Base-by-base conservation (phyloP, 2,329 filamentous ascomycete genomes). In the Gremmenia infestans region DNA sequence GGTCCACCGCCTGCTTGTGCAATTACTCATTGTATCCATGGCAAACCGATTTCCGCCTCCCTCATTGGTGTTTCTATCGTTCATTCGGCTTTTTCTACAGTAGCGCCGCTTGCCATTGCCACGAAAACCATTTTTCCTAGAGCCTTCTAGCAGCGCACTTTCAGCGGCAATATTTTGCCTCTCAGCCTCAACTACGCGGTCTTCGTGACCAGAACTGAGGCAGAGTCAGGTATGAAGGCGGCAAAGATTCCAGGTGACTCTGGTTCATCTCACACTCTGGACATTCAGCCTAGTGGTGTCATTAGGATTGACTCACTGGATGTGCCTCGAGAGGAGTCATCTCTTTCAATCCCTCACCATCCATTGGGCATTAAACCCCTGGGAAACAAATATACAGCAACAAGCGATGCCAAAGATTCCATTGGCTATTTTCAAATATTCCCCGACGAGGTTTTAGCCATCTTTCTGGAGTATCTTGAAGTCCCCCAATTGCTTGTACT, bases 321-420 rank as follows among this genome's bases (percentile, higher is more conserved):
- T 22, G 19, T 17, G 32, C 17, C 12, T 28, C 47, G 69, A 71
- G 76, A 77, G 68, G 73, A 78, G 62, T 69, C 68, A 64, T 48
- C 48, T 66, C 71, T 76, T 64, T 81, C 82, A 46, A 86, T 96
- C 52, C 87, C 88, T 50, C 77, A 79, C 40, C 93, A 97, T 76
- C 91, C 91, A 39, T 76, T 96, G 48, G 88, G 88, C 35, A 79
- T 97, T 61, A 94, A 91, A 69, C 93, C 94, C 1, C 81, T 88
- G 59, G 94, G 93, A 39, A 97, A 99, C 75, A 85, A 86, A 64
- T 86, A 80, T 81, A 83, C 84, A 19, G 77, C 82, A 12, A 77
- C 76, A 2, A 78, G 78, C 54, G 89, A 89, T 73, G 81, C 91
- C 48, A 88, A 89, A 57, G 72, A 76, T 49, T 78, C 76, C 40